Percentiles rank a stretch among this genome's conserved stretches.
phyloP scores from a whole-genome alignment of 176 grass and related monocot genomes.

The Sorghum bicolor region Sorghum_bicolor_NCBIv3 NC_012870.2:4958501-4959000 shows the following conservation, averaged over 20 bases:
- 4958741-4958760: constrained; percentile 21
- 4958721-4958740: background rate
- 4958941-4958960: background rate
- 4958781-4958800: background rate
- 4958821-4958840: background rate
- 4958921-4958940: background rate
- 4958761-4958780: constrained; percentile 33
- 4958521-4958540: no score
- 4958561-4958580: background rate
- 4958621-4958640: constrained; percentile 56
- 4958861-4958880: constrained; percentile 49
- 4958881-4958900: no score
- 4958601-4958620: constrained; percentile 3
- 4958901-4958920: background rate
- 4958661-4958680: constrained; percentile 41
- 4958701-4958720: constrained; percentile 79
- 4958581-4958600: background rate
- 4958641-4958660: constrained; percentile 37
- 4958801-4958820: background rate
- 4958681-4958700: constrained; percentile 84
- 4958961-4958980: constrained; percentile 32
- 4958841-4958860: constrained; percentile 54
- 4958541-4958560: background rate
- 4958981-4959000: constrained; percentile 28
- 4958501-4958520: background rate